Percentiles rank a stretch among this genome's conserved stretches.
phyloP scores from a whole-genome alignment of 352 stramenopile genomes.

The Phytopythium chamaehyphon region DNA sequence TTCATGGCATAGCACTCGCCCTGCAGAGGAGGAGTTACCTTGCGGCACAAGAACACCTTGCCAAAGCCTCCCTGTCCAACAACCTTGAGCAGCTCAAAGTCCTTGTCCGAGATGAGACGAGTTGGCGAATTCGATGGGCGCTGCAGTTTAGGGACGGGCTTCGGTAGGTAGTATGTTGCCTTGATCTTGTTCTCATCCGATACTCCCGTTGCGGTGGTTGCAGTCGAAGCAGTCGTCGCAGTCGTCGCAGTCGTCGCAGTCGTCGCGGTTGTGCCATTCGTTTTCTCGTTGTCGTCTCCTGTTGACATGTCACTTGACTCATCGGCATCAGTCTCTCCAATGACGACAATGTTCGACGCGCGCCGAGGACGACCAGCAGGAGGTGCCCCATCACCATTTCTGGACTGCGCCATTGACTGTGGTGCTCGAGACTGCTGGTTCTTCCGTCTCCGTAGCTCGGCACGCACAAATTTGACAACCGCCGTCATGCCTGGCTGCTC shows the following conservation, averaged over 20 bases:
- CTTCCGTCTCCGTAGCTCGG: constrained; percentile 51
- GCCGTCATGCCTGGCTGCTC: constrained; percentile 80
- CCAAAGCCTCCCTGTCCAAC: constrained; percentile 96
- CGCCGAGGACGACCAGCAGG: constrained; percentile 28
- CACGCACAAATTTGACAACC: constrained; percentile 75
- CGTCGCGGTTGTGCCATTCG: constrained; percentile 8
- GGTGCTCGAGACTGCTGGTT: constrained; percentile 17
- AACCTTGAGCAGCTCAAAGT: constrained; percentile 97
- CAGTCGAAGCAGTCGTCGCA: not conserved
- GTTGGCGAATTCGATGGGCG: constrained; percentile 18
- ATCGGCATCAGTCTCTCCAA: constrained; percentile 79
- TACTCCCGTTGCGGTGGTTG: not conserved
- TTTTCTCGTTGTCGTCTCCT: constrained; percentile 46
- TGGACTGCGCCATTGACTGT: constrained; percentile 1
- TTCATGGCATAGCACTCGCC: constrained; percentile 99
- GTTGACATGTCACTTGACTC: constrained; percentile 70
- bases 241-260: constrained; percentile 1
- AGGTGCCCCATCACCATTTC: constrained; percentile 14
- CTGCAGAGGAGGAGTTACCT: constrained; percentile 86
- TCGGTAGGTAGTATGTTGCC: constrained; percentile 80
- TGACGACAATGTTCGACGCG: constrained; percentile 85
- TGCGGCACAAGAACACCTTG: constrained; percentile 97
- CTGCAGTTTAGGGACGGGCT: constrained; percentile 46
- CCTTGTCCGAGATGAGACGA: constrained; percentile 71
- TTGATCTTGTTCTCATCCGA: constrained; percentile 45